These are phyloP conservation scores for Amphicarpaea edgeworthii DNA, from an alignment of 306 rosid species.

Conservation along the genomic window DNA sequence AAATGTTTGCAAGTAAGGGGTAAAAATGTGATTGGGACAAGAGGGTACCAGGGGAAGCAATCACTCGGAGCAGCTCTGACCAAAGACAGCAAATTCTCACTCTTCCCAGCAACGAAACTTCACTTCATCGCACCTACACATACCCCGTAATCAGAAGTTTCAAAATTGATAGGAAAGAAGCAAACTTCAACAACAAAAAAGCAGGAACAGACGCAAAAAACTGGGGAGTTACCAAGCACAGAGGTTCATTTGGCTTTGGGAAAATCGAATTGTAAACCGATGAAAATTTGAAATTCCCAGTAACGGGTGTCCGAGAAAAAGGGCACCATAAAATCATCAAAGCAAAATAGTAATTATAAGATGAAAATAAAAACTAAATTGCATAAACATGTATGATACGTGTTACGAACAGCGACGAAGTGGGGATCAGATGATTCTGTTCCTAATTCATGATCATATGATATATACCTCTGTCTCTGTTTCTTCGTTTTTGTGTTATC, in stretches of 20 bases:
- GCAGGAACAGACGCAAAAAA: slow-evolving; percentile 24
- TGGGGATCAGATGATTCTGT: neutral
- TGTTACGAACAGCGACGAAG: neutral
- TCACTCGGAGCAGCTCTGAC: slow-evolving; percentile 31
- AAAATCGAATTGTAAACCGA: slow-evolving; percentile 12
- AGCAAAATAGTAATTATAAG: neutral
- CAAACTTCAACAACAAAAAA: slow-evolving; percentile 2
- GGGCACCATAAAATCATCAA: neutral
- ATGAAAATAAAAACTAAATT: neutral
- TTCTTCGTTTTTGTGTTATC: neutral
- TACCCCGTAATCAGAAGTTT: slow-evolving; percentile 20
- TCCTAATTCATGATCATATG: neutral
- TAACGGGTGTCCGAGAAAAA: slow-evolving; percentile 18
- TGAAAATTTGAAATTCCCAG: slow-evolving; percentile 13
- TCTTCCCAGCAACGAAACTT: slow-evolving; percentile 40
- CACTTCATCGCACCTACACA: slow-evolving; percentile 36
- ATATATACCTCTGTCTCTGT: neutral
- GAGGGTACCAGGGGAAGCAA: slow-evolving; percentile 39
- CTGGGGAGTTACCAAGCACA: slow-evolving; percentile 5
- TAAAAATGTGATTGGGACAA: slow-evolving; percentile 15
- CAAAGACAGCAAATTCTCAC: slow-evolving; percentile 23
- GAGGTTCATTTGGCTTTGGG: neutral
- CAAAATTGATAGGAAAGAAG: slow-evolving; percentile 19
- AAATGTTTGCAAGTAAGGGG: slow-evolving; percentile 3
- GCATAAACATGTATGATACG: neutral